These are phyloP conservation scores for Fusarium musae DNA, from an alignment of 2,329 filamentous ascomycete genomes.

Conservation along the genomic window DNA sequence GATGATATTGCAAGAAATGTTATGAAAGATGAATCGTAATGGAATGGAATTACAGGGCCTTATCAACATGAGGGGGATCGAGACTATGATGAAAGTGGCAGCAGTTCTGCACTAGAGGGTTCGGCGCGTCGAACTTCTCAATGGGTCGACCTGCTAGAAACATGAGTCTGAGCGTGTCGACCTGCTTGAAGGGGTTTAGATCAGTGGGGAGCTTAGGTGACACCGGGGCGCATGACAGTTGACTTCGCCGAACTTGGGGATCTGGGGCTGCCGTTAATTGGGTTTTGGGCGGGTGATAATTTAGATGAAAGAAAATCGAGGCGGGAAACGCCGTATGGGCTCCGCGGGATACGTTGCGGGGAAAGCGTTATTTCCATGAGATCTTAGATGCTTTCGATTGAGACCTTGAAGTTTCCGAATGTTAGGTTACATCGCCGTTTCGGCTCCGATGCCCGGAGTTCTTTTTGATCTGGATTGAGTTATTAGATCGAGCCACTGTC, in stretches of 20 bases:
- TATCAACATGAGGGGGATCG: neutral
- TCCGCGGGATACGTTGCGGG: neutral
- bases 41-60: neutral
- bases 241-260: neutral
- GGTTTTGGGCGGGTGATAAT: too few species aligned
- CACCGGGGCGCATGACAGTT: too few species aligned
- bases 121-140: neutral
- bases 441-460: too few species aligned
- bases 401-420: rapidly evolving
- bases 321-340: neutral
- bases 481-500: too few species aligned
- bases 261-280: too few species aligned
- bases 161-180: neutral
- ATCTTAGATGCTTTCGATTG: too few species aligned
- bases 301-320: neutral
- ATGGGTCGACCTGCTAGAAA: neutral
- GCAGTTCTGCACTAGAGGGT: neutral
- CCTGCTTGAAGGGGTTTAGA: neutral
- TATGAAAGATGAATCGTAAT: neutral
- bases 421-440: neutral
- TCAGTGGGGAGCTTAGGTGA: neutral
- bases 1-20: rapidly evolving
- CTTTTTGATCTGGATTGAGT: too few species aligned
- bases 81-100: neutral
- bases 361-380: too few species aligned